Conservation (phyloP, 1,284 basidiomycete genomes). For the Gomphus bonarii region DNA sequence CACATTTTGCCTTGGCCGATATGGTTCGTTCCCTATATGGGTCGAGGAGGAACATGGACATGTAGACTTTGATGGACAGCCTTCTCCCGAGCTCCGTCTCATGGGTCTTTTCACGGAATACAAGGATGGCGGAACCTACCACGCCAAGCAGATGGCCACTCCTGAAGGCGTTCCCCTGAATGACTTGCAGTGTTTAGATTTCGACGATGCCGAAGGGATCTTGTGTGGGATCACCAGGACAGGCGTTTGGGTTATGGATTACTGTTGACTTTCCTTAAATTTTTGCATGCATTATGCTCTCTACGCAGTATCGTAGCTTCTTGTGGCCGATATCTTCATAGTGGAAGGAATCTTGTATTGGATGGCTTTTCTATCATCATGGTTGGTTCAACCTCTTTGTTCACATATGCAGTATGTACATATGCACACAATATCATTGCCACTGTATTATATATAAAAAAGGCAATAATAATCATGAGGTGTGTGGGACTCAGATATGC, state of each 20-base stretch:
- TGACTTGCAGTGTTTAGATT: conserved; percentile 8
- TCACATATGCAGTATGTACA: no score
- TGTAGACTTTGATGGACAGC: neutral
- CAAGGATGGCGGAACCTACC: conserved; percentile 1
- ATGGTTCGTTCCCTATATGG: conserved; percentile 11
- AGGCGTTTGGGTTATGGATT: conserved; percentile 11
- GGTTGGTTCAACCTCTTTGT: neutral
- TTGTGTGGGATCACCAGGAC: conserved; percentile 4
- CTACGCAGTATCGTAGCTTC: neutral
- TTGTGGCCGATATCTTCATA: neutral
- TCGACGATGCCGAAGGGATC: conserved; percentile 12
- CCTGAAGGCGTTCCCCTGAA: conserved; percentile 5
- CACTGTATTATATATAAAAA: neutral
- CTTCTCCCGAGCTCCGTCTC: neutral
- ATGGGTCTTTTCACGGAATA: conserved; percentile 11
- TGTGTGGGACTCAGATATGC: neutral
- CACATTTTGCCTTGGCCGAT: conserved; percentile 13
- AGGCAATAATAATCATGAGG: neutral
- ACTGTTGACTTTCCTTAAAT: neutral
- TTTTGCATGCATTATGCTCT: neutral
- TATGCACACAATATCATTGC: neutral
- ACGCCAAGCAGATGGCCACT: conserved; percentile 1
- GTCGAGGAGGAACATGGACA: conserved; percentile 8
- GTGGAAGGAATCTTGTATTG: neutral
- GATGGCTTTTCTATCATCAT: neutral